Percentiles rank a stretch among this genome's conserved stretches.
Evolutionary conservation across 805 yeast species (phyloP).

Genomic region (Lipomyces anomalus): DNA sequence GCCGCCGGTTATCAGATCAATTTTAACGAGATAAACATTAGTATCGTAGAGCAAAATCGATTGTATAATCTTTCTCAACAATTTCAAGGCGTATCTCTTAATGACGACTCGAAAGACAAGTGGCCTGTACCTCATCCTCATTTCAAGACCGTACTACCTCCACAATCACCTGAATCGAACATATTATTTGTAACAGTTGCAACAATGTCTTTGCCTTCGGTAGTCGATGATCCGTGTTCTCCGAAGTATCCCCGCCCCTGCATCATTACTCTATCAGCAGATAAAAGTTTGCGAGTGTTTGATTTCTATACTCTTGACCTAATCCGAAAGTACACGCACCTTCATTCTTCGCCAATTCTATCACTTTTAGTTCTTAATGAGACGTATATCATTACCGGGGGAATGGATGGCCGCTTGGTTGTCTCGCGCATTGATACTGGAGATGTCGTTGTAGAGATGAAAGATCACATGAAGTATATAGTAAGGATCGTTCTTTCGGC

Average conservation of each 20-base stretch:
- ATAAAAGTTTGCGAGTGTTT: constrained; percentile 19
- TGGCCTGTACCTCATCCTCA: constrained; percentile 19
- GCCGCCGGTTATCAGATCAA: not conserved
- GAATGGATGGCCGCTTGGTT: constrained; percentile 48
- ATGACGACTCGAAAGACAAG: constrained; percentile 8
- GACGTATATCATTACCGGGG: constrained; percentile 39
- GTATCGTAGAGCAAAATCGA: constrained; percentile 24
- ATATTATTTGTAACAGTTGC: constrained; percentile 22
- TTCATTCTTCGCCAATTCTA: constrained; percentile 23
- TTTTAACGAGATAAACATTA: not conserved
- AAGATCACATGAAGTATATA: constrained; percentile 40
- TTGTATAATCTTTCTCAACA: constrained; percentile 16
- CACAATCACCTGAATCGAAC: constrained; percentile 15
- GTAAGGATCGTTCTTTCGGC: constrained; percentile 34
- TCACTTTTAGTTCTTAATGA: constrained; percentile 25
- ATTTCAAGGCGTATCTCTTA: constrained; percentile 12
- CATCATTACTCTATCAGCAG: constrained; percentile 20
- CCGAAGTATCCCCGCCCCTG: constrained; percentile 11
- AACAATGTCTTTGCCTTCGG: constrained; percentile 9
- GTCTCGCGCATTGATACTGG: constrained; percentile 24
- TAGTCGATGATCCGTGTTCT: constrained; percentile 11
- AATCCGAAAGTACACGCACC: constrained; percentile 8
- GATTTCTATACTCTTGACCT: constrained; percentile 21
- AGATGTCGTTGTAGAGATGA: constrained; percentile 24
- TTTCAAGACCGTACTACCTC: constrained; percentile 15